A percentile compares a stretch with the other conserved stretches of the same genome.
Conservation (phyloP, 2,329 filamentous ascomycete genomes). For the Diaporthe sp. region DNA sequence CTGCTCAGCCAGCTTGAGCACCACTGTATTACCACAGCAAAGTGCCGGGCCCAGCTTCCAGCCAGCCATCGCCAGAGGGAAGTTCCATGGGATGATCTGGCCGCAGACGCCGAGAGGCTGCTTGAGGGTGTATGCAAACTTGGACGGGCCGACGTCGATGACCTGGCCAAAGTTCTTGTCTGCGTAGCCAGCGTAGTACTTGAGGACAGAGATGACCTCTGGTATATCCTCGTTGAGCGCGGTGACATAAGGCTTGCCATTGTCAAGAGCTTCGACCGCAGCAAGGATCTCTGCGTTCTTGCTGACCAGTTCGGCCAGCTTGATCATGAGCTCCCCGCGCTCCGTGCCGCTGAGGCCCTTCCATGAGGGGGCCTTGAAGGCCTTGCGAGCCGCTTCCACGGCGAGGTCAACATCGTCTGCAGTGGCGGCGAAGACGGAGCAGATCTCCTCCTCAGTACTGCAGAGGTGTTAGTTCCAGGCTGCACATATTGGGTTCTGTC, state of each 20-base stretch:
- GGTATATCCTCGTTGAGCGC: conserved; percentile 74
- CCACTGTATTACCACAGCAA: conserved; percentile 73
- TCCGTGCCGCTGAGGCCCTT: conserved; percentile 75
- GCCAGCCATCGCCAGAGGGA: conserved; percentile 80
- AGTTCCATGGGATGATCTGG: conserved; percentile 86
- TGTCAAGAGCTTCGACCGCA: conserved; percentile 80
- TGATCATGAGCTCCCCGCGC: conserved; percentile 77
- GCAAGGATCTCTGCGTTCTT: conserved; percentile 67
- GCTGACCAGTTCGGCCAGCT: conserved; percentile 78
- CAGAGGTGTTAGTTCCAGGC: conserved; percentile 1
- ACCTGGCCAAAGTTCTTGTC: conserved; percentile 85
- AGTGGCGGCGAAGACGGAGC: conserved; percentile 77
- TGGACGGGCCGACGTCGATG: conserved; percentile 78
- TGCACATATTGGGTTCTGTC: not conserved
- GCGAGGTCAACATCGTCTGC: conserved; percentile 77
- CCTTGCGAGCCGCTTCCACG: conserved; percentile 77
- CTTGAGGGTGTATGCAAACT: conserved; percentile 82
- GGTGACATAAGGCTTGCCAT: conserved; percentile 80
- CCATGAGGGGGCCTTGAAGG: conserved; percentile 78
- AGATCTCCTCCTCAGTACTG: conserved; percentile 75
- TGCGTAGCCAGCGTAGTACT: conserved; percentile 84
- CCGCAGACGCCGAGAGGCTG: conserved; percentile 85
- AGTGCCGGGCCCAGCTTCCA: conserved; percentile 83
- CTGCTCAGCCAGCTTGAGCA: conserved; percentile 76
- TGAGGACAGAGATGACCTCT: conserved; percentile 63